phyloP scores from a whole-genome alignment of 805 yeast genomes.

The Wickerhamiella azymoides region DNA sequence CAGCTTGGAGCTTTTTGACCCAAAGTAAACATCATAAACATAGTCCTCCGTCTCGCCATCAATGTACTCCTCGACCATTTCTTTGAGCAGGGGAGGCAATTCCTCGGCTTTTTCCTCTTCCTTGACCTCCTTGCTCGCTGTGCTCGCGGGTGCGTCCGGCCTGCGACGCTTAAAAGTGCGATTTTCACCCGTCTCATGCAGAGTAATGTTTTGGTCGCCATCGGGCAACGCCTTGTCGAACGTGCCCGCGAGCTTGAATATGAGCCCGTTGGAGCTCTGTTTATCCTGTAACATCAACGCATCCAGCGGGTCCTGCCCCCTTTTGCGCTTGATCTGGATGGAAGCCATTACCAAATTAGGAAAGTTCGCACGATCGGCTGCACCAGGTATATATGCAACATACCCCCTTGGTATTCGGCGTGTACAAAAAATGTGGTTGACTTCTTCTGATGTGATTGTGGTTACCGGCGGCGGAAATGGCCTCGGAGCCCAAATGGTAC shows the following conservation, averaged over 20 bases:
- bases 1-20: slow-evolving; percentile 33
- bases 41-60: slow-evolving; percentile 42
- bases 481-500: slow-evolving; percentile 53
- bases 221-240: slow-evolving; percentile 13
- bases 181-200: slow-evolving; percentile 21
- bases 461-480: slow-evolving; percentile 82
- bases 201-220: slow-evolving; percentile 2
- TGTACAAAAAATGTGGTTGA: slow-evolving; percentile 14
- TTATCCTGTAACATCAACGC: slow-evolving; percentile 35
- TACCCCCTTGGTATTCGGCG: background rate
- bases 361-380: background rate
- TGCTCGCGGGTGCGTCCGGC: slow-evolving; percentile 5
- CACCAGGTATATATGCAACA: background rate
- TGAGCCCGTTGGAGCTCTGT: slow-evolving; percentile 13
- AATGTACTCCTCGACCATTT: slow-evolving; percentile 45
- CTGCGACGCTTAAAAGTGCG: slow-evolving; percentile 20
- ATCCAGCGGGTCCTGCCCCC: slow-evolving; percentile 78
- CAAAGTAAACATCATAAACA: slow-evolving; percentile 79
- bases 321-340: slow-evolving; percentile 72
- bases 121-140: background rate
- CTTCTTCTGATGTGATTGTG: slow-evolving; percentile 40
- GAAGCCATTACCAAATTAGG: slow-evolving; percentile 11
- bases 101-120: slow-evolving; percentile 22
- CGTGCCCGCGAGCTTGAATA: slow-evolving; percentile 21
- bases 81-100: slow-evolving; percentile 51